A percentile compares a stretch with the other conserved stretches of the same genome.
Conservation (phyloP, 768 basidiomycete genomes). For the Asterophora parasitica region DNA sequence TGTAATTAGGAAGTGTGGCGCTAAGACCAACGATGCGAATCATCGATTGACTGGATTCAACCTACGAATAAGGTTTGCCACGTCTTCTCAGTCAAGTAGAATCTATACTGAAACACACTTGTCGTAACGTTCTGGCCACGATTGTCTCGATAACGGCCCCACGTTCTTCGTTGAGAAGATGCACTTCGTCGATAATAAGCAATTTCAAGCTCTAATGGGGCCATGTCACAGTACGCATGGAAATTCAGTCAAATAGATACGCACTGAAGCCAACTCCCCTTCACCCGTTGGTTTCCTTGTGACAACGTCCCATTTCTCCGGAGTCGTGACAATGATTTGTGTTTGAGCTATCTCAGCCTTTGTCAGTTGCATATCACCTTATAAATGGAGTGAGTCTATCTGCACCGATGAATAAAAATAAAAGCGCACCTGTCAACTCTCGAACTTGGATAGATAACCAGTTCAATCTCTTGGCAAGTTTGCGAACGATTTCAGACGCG, state of each 20-base stretch:
- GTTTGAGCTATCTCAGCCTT: constrained; percentile 91
- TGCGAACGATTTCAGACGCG: constrained; percentile 91
- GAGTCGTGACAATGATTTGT: constrained; percentile 97
- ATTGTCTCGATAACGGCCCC: constrained; percentile 98
- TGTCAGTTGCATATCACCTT: constrained; percentile 95
- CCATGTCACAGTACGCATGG: neutral
- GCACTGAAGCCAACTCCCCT: constrained; percentile 89
- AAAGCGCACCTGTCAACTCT: constrained; percentile 75
- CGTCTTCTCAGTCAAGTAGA: neutral
- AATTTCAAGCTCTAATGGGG: constrained; percentile 77
- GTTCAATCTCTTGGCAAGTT: constrained; percentile 81
- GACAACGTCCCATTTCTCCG: constrained; percentile 99
- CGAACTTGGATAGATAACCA: constrained; percentile 87
- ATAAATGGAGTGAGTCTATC: constrained; percentile 16
- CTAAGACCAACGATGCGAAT: constrained; percentile 95
- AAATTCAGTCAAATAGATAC: constrained; percentile 19
- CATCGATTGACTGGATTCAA: constrained; percentile 93
- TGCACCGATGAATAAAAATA: neutral
- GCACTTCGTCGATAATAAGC: constrained; percentile 96
- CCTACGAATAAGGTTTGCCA: constrained; percentile 38
- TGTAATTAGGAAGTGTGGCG: constrained; percentile 95
- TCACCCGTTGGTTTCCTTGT: constrained; percentile 96
- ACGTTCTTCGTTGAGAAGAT: constrained; percentile 94
- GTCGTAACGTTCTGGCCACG: constrained; percentile 90
- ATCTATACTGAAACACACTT: constrained; percentile 39